Percentiles rank a stretch among this genome's conserved stretches.
phyloP scores from a whole-genome alignment of 345 rosid genomes.

The Fremontodendron californicum region DNA sequence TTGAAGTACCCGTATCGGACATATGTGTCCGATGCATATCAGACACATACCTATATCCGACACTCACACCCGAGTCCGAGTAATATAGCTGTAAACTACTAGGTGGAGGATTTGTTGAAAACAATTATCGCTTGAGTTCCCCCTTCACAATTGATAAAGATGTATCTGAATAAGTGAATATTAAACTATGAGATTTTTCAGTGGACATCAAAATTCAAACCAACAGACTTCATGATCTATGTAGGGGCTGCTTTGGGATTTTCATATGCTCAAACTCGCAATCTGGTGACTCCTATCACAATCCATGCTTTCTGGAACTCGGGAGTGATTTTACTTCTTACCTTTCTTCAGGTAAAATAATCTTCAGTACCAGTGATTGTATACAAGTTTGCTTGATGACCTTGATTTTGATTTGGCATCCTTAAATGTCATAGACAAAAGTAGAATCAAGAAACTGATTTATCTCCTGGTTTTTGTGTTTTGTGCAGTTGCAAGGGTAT shows the following conservation, averaged over 20 bases:
- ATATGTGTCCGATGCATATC: too few species aligned
- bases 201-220: conserved; percentile 4
- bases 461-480: conserved; percentile 1
- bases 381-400: not conserved
- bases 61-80: too few species aligned
- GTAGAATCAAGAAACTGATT: not conserved
- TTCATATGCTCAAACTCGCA: conserved; percentile 86
- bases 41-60: too few species aligned
- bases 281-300: conserved; percentile 73
- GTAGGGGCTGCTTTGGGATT: conserved; percentile 71
- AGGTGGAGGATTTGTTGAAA: not conserved
- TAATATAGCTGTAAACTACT: too few species aligned
- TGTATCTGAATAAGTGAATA: not conserved
- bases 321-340: conserved; percentile 71
- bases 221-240: not conserved
- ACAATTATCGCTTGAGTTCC: not conserved
- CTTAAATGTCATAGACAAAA: not conserved
- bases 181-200: not conserved
- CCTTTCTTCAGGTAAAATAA: conserved; percentile 83
- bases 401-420: not conserved
- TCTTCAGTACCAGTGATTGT: not conserved
- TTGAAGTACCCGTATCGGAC: too few species aligned
- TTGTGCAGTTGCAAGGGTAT: conserved; percentile 67
- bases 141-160: not conserved
- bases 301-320: conserved; percentile 92